These are phyloP conservation scores for Glycine tomentella DNA, from an alignment of 306 rosid species.

Conservation along the genomic window DNA sequence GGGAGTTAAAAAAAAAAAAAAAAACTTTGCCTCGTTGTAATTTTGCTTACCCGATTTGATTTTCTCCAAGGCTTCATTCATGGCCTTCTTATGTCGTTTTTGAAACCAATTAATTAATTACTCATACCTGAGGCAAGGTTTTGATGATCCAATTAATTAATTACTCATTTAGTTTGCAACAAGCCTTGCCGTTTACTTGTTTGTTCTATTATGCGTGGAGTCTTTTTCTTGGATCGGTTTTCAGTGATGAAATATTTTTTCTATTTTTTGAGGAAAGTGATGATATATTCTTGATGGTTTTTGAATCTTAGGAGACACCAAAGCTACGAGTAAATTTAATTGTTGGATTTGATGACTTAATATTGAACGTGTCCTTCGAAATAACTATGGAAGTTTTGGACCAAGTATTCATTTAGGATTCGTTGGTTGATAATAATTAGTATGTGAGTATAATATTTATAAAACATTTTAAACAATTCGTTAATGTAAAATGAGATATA, in stretches of 20 bases:
- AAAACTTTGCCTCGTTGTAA: too few species aligned
- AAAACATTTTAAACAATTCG: too few species aligned
- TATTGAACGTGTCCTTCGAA: too few species aligned
- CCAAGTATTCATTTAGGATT: neutral
- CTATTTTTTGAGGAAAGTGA: too few species aligned
- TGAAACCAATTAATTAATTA: constrained; percentile 47
- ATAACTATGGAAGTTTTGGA: too few species aligned
- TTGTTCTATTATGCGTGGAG: constrained; percentile 2
- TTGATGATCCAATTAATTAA: neutral
- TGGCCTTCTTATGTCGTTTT: constrained; percentile 70
- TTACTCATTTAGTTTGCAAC: too few species aligned
- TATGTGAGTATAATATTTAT: too few species aligned
- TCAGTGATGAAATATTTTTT: neutral
- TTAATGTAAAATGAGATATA: too few species aligned
- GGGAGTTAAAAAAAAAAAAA: neutral
- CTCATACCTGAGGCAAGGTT: constrained; percentile 4
- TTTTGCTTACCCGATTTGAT: constrained; percentile 62
- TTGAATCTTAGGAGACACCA: constrained; percentile 25
- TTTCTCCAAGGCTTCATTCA: constrained; percentile 80
- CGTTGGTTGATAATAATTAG: neutral
- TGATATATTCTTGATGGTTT: constrained; percentile 1
- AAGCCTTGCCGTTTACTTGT: neutral
- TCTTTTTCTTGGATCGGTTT: neutral
- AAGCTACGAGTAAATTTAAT: neutral
- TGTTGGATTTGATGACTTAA: neutral